These are phyloP conservation scores for Paraurostyla sp. DNA, from an alignment of 73 alveolate species.

Conservation along the genomic window DNA sequence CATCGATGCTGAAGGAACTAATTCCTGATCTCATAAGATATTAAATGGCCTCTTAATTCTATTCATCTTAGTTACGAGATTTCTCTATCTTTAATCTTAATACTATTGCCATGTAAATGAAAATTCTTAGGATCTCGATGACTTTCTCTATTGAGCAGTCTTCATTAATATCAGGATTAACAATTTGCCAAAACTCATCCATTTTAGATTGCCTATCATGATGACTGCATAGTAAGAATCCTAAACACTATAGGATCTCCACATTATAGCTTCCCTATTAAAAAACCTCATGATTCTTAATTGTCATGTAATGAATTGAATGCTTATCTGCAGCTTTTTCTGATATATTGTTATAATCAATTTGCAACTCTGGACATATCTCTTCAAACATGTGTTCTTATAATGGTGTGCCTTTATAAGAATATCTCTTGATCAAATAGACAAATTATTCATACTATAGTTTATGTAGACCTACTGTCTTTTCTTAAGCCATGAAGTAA, in stretches of 20 bases:
- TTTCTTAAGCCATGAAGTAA: conserved; percentile 44
- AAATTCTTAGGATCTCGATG: neutral
- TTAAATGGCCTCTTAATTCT: conserved; percentile 9
- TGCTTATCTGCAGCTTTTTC: conserved; percentile 5
- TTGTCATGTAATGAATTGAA: neutral
- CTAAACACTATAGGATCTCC: conserved; percentile 7
- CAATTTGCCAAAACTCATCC: conserved; percentile 35
- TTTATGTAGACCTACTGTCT: neutral
- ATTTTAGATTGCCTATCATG: neutral
- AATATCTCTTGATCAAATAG: neutral
- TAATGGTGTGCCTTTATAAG: conserved; percentile 41
- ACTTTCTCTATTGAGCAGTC: neutral
- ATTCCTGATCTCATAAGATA: neutral
- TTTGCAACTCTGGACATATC: neutral
- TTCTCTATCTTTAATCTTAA: conserved; percentile 7
- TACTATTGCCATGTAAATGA: neutral
- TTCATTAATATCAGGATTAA: conserved; percentile 35
- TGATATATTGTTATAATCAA: neutral
- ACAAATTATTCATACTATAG: conserved; percentile 10
- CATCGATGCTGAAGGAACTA: neutral
- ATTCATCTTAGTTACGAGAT: neutral
- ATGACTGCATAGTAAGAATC: conserved; percentile 21
- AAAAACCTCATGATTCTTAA: conserved; percentile 33
- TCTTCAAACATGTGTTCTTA: conserved; percentile 26
- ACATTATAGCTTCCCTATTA: conserved; percentile 12